phyloP scores from a whole-genome alignment of 2,329 filamentous ascomycete genomes.

The Basipetospora sp. region DNA sequence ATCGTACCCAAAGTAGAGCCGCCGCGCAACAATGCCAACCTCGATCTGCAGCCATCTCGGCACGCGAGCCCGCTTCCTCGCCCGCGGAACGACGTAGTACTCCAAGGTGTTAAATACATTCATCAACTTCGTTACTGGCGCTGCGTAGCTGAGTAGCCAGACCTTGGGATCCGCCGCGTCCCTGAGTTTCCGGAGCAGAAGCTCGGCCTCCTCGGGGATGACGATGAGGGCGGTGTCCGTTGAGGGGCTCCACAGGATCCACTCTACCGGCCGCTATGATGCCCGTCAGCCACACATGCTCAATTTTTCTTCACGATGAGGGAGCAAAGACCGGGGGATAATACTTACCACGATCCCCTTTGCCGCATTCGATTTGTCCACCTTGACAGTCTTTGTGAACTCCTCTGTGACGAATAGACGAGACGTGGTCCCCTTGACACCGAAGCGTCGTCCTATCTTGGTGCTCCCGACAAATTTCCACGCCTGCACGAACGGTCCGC shows the following conservation, averaged over 20 bases:
- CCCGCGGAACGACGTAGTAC: constrained; percentile 36
- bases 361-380: not conserved
- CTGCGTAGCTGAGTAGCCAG: constrained; percentile 39
- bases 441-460: constrained; percentile 19
- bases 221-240: constrained; percentile 38
- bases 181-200: constrained; percentile 31
- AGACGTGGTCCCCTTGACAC: constrained; percentile 6
- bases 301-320: constrained; percentile 11
- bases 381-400: constrained; percentile 9
- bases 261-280: constrained; percentile 36
- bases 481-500: constrained; percentile 16
- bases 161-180: not conserved
- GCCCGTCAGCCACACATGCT: constrained; percentile 6
- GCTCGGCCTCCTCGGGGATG: constrained; percentile 48
- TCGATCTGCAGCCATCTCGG: too few relatives aligned
- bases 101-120: constrained; percentile 38
- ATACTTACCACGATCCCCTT: not conserved
- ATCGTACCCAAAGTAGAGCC: constrained; percentile 29
- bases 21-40: too few relatives aligned
- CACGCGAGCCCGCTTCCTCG: constrained; percentile 26
- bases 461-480: constrained; percentile 24
- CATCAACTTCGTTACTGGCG: constrained; percentile 47
- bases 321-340: constrained; percentile 2
- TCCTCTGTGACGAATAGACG: constrained; percentile 21
- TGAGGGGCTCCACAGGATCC: constrained; percentile 41